Evolutionary conservation across 2,329 filamentous ascomycete genomes (phyloP).

Genomic region (Phialophora verrucosa): DNA sequence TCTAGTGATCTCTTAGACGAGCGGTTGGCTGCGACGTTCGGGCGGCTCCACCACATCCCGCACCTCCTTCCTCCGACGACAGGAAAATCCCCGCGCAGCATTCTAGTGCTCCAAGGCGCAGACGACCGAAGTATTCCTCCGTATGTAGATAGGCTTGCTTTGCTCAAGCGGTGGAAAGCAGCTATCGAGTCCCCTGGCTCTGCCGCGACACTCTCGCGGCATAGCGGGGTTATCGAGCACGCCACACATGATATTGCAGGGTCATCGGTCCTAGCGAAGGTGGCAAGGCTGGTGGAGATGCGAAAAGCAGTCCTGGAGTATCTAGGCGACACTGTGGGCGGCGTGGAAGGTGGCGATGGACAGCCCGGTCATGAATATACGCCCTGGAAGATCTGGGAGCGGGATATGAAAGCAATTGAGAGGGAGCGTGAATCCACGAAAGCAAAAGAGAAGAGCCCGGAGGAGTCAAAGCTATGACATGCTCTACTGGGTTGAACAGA

Average conservation of each 20-base stretch:
- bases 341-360: constrained; percentile 11
- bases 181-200: constrained; percentile 22
- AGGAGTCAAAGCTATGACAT: constrained; percentile 8
- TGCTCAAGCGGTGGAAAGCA: constrained; percentile 33
- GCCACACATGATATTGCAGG: constrained; percentile 37
- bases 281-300: constrained; percentile 35
- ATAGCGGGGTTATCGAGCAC: constrained; percentile 30
- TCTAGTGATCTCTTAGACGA: constrained; percentile 73
- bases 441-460: not conserved
- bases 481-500: not conserved
- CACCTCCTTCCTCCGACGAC: constrained; percentile 7
- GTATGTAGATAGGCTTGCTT: constrained; percentile 27
- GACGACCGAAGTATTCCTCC: constrained; percentile 29
- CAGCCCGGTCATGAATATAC: not conserved
- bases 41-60: constrained; percentile 40
- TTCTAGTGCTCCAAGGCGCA: constrained; percentile 35
- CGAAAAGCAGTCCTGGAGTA: constrained; percentile 35
- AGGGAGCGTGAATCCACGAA: constrained; percentile 8
- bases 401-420: constrained; percentile 18
- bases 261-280: constrained; percentile 24
- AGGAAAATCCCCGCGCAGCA: constrained; percentile 10
- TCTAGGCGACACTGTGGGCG: constrained; percentile 34
- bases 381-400: constrained; percentile 24
- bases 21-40: constrained; percentile 68
- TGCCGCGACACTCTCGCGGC: constrained; percentile 13